phyloP scores from a whole-genome alignment of 495 filamentous ascomycete species.

The Choiromyces venosus region DNA sequence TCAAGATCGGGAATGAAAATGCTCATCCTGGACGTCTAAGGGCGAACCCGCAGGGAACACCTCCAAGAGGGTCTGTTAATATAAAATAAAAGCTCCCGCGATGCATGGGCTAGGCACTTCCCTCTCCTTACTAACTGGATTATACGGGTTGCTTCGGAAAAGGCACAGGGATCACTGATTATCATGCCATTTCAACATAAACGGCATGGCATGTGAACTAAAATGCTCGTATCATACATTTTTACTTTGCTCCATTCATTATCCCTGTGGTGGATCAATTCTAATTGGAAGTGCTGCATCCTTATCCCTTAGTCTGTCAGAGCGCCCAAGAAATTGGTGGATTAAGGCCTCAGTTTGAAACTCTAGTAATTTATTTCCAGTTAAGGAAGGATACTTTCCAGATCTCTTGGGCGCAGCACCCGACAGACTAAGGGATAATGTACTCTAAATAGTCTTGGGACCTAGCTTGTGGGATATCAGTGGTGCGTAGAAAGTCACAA shows the following conservation, averaged over 20 bases:
- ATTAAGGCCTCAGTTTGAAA: too few species aligned
- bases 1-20: neutral
- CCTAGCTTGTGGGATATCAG: neutral
- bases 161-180: neutral
- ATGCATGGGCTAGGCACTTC: neutral
- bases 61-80: neutral
- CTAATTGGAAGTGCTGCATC: neutral
- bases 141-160: neutral
- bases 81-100: neutral
- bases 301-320: too few species aligned
- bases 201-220: neutral
- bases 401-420: too few species aligned
- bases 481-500: neutral
- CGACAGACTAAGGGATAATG: too few species aligned
- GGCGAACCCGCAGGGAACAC: neutral
- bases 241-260: neutral
- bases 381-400: too few species aligned
- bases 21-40: neutral
- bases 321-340: too few species aligned
- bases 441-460: neutral
- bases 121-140: neutral
- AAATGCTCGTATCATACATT: neutral
- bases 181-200: neutral
- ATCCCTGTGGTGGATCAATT: neutral
- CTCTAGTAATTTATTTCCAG: too few species aligned